Evolutionary conservation across 73 alveolate species (phyloP), one percentile per base, ranked within the genome.

Genomic region (Paramecium caudatum): DNA sequence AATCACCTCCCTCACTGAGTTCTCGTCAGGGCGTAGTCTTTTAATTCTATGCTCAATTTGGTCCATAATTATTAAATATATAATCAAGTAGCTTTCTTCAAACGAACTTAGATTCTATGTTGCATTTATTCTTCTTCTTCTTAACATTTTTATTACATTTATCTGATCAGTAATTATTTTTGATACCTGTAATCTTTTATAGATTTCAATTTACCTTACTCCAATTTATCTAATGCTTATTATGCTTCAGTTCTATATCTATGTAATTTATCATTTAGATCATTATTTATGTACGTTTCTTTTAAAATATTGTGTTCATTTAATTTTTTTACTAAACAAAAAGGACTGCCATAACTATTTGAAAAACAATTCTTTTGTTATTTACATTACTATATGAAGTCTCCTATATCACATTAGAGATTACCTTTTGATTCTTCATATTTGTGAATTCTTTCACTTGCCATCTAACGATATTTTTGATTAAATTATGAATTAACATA

Each of bases 291-390:
- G 19, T 65, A 32, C 27, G 50, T 65, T 6, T 65, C 49, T 43
- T 65, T 65, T 30, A 65, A 9, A 15, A 33, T 33, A 13, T 65
- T 65, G n/a, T 65, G 83, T 32, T 65, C 83, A 33, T 33, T 65
- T 5, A 33, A 33, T 33, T 33, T 65, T 15, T 65, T 65, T 33
- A 65, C 50, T 12, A 65, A 65, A 33, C 49, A 33, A 36, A 65
- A 65, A 25, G 83, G 83, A 65, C 50, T 33, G 6, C 83, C 83
- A 65, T 65, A 65, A 65, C 49, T 65, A 30, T 30, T 65, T 13
- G 83, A 65, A 65, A 65, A 65, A 65, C 83, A 65, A 65, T 65
- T 65, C 83, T 65, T 65, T 36, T 65, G 49, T 30, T n/a, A n/a
- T n/a, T 65, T 65, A 43, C 83, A 65, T 65, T 65, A 32, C 83